A percentile compares a stretch with the other conserved stretches of the same genome.
Conservation (phyloP, 2,329 filamentous ascomycete species). For the Calonectria montana region DNA sequence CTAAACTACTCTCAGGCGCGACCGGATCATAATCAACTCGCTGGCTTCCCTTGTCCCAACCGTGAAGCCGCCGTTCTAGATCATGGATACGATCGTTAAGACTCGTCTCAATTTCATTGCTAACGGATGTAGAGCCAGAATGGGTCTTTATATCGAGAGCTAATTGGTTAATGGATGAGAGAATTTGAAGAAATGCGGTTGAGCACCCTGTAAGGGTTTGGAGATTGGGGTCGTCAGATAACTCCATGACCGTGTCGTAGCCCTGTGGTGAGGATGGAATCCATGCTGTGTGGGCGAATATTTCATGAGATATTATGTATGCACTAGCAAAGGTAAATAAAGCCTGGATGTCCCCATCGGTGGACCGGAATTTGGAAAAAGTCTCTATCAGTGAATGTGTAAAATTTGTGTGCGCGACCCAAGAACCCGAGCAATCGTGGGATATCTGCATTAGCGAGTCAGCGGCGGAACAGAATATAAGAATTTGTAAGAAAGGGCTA, state of each 20-base stretch:
- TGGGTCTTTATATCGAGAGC: neutral
- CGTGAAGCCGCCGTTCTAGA: neutral
- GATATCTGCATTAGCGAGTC: constrained; percentile 28
- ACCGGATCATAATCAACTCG: neutral
- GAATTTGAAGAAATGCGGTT: constrained; percentile 24
- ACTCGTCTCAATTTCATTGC: neutral
- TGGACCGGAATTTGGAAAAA: neutral
- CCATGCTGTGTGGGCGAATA: constrained; percentile 32
- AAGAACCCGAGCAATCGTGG: constrained; percentile 41
- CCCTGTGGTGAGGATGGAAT: neutral
- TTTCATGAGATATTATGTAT: constrained; percentile 36
- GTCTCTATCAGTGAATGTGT: constrained; percentile 32
- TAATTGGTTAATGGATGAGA: constrained; percentile 26
- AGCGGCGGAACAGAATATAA: neutral
- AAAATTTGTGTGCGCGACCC: constrained; percentile 43
- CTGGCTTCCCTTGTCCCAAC: neutral
- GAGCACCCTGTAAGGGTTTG: constrained; percentile 33
- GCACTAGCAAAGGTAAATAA: constrained; percentile 39
- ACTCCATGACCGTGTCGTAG: neutral
- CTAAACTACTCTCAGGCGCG: constrained; percentile 18
- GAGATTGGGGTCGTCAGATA: constrained; percentile 26
- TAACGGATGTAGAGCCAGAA: neutral
- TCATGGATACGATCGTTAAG: neutral
- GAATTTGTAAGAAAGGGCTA: neutral
- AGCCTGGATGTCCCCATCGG: constrained; percentile 30